Evolutionary conservation across 805 yeast genomes (phyloP).

Genomic region (Yarrowia keelungensis): DNA sequence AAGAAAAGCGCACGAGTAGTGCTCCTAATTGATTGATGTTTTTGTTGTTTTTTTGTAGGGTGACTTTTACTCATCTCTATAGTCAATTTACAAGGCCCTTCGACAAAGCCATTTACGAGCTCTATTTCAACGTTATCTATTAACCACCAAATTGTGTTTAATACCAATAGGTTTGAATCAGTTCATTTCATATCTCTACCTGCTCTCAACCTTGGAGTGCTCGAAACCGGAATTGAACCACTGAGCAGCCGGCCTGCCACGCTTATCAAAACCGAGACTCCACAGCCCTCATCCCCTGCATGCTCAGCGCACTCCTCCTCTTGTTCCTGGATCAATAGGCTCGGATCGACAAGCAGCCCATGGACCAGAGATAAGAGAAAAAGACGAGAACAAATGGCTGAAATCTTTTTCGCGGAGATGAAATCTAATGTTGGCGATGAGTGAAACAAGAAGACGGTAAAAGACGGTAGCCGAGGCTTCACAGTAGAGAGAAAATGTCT

Average conservation of each 20-base stretch:
- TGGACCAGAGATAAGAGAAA: neutral
- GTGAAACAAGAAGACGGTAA: too few relatives aligned
- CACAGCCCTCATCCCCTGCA: constrained; percentile 18
- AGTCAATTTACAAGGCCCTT: too few relatives aligned
- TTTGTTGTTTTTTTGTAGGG: too few relatives aligned
- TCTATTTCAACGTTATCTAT: too few relatives aligned
- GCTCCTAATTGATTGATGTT: neutral
- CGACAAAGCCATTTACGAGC: too few relatives aligned
- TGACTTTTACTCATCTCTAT: too few relatives aligned
- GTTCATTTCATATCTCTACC: too few relatives aligned
- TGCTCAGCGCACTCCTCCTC: neutral
- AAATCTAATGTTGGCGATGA: neutral
- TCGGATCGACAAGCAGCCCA: constrained; percentile 26
- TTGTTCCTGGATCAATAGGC: constrained; percentile 9
- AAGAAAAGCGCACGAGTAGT: neutral
- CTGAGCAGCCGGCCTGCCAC: too few relatives aligned
- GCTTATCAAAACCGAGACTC: constrained; percentile 5
- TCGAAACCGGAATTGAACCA: constrained; percentile 6
- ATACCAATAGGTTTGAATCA: neutral
- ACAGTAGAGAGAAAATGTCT: too few relatives aligned
- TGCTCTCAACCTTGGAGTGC: neutral
- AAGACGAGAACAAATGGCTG: neutral
- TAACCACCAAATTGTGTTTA: too few relatives aligned
- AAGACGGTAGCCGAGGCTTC: too few relatives aligned
- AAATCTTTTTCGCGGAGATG: constrained; percentile 1